Percentiles rank a stretch among this genome's conserved stretches.
These are phyloP conservation scores for Mortierella hygrophila DNA, from an alignment of 192 early-diverging fungal species.

Conservation along the genomic window DNA sequence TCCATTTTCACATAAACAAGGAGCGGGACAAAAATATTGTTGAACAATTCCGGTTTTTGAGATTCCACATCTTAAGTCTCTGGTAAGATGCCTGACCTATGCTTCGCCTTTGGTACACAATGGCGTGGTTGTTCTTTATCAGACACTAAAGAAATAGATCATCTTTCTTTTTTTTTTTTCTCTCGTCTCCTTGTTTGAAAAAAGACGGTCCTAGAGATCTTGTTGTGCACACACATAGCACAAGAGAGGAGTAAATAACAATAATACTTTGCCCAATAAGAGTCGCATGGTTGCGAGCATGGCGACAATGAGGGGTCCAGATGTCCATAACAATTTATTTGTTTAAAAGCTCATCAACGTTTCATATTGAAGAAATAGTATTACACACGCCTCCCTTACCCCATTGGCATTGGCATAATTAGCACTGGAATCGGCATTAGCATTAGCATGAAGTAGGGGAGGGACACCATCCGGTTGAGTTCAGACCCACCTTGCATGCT, in stretches of 20 bases:
- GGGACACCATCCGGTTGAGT: no score
- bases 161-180: background rate
- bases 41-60: no score
- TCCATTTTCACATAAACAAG: background rate
- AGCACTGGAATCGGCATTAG: no score
- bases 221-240: background rate
- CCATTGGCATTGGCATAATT: no score
- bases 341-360: no score
- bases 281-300: background rate
- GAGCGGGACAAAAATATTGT: background rate
- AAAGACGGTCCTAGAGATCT: background rate
- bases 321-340: background rate
- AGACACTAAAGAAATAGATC: background rate
- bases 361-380: no score
- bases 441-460: no score
- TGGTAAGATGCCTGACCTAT: background rate
- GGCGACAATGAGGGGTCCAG: background rate
- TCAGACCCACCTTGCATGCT: no score
- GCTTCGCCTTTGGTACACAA: background rate
- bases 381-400: no score
- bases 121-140: background rate
- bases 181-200: background rate
- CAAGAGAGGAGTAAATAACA: background rate
- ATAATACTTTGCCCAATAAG: background rate
- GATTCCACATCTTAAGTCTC: background rate